Evolutionary conservation across 2,329 filamentous ascomycete species (phyloP).

Genomic region (Scolecobasidium constrictum): DNA sequence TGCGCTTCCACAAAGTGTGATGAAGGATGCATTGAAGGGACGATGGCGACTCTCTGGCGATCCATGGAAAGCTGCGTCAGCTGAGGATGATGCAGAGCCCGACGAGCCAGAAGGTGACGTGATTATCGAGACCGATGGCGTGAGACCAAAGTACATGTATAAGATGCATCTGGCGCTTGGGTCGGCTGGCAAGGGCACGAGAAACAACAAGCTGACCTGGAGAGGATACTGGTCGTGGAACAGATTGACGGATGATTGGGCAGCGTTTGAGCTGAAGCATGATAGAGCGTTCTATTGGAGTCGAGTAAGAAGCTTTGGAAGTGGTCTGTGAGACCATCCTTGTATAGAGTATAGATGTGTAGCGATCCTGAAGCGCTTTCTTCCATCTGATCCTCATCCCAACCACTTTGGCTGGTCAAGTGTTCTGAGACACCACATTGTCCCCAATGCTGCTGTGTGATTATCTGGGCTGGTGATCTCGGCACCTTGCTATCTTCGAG

Average conservation of each 20-base stretch:
- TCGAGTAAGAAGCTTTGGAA: slow-evolving; percentile 43
- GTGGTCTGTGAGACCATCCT: no score
- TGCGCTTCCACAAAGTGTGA: slow-evolving; percentile 39
- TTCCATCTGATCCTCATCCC: no score
- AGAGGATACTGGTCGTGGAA: slow-evolving; percentile 89
- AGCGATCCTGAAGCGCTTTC: no score
- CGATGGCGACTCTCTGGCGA: slow-evolving; percentile 46
- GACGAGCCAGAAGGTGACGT: slow-evolving; percentile 50
- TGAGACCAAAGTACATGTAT: slow-evolving; percentile 69
- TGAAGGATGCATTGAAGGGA: slow-evolving; percentile 57
- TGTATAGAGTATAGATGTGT: no score
- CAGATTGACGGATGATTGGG: slow-evolving; percentile 80
- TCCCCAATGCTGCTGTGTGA: no score
- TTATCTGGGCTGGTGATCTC: no score
- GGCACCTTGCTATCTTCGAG: no score
- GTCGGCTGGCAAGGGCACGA: slow-evolving; percentile 46
- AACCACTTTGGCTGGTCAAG: no score
- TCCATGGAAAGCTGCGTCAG: slow-evolving; percentile 9
- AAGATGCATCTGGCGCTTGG: slow-evolving; percentile 67
- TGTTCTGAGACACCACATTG: no score
- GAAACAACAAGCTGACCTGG: slow-evolving; percentile 84
- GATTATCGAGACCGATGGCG: slow-evolving; percentile 78
- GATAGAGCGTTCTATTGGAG: slow-evolving; percentile 52
- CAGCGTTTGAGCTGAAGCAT: slow-evolving; percentile 59
- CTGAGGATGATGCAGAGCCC: slow-evolving; percentile 19